Evolutionary conservation across 2,329 filamentous ascomycete species (phyloP).

Genomic region (Neocatenulostroma microsporum): DNA sequence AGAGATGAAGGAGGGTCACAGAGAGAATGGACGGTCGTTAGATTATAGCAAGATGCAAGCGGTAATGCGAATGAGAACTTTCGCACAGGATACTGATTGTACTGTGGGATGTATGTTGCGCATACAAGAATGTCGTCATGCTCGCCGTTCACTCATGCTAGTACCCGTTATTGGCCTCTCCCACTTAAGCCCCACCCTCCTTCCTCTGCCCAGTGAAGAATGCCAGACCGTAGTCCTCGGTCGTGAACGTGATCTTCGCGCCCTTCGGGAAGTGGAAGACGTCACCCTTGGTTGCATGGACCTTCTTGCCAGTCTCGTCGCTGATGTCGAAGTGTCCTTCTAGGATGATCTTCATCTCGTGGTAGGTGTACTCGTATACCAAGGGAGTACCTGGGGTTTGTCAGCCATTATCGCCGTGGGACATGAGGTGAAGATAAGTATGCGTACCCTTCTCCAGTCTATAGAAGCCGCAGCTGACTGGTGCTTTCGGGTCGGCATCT

Average conservation of each 20-base stretch:
- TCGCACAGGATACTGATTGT: no score
- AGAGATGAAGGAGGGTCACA: no score
- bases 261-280: slow-evolving; percentile 64
- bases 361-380: slow-evolving; percentile 61
- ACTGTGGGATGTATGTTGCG: no score
- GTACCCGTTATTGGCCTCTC: no score
- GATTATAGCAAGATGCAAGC: no score
- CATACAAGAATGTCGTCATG: no score
- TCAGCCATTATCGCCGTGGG: not conserved
- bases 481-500: slow-evolving; percentile 48
- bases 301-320: slow-evolving; percentile 55
- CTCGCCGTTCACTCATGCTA: no score
- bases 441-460: slow-evolving; percentile 51
- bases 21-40: no score
- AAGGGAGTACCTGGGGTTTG: slow-evolving; percentile 47
- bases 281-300: slow-evolving; percentile 54
- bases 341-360: slow-evolving; percentile 68
- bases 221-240: slow-evolving; percentile 23
- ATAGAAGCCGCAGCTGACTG: slow-evolving; percentile 59
- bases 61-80: no score
- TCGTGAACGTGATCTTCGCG: slow-evolving; percentile 54
- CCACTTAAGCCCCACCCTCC: slow-evolving; percentile 16
- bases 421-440: not conserved
- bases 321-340: slow-evolving; percentile 59
- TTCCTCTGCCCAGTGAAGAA: slow-evolving; percentile 23